phyloP scores from a whole-genome alignment of 2,329 filamentous ascomycete genomes.

The Pseudogymnoascus sp. region DNA sequence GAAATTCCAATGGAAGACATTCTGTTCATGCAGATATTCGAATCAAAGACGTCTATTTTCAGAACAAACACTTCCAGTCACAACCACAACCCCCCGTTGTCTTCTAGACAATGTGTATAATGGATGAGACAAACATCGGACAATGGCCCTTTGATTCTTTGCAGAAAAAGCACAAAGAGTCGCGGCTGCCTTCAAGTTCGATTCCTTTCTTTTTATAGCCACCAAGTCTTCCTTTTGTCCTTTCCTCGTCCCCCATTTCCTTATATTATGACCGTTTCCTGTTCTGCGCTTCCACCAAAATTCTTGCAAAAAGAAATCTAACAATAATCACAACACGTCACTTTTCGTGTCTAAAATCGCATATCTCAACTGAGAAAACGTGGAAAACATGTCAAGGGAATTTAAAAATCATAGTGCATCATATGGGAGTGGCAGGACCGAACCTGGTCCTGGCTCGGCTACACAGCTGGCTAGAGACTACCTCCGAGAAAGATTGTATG shows the following conservation, averaged over 20 bases:
- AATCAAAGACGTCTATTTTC: not conserved
- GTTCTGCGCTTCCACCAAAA: not conserved
- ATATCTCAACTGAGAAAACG: not conserved
- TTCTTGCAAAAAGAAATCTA: not conserved
- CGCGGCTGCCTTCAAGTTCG: not conserved
- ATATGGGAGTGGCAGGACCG: not conserved
- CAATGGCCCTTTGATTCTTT: not conserved
- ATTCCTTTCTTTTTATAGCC: not conserved
- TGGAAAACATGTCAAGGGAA: not conserved
- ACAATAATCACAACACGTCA: not conserved
- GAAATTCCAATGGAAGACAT: not conserved
- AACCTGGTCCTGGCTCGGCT: not conserved
- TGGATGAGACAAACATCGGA: not conserved
- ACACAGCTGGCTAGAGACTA: not conserved
- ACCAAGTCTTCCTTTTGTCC: not conserved
- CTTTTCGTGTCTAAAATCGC: not conserved
- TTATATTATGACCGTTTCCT: not conserved
- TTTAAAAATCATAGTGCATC: not conserved
- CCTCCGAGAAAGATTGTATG: not conserved
- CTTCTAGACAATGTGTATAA: not conserved
- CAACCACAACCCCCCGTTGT: not conserved
- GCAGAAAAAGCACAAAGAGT: not conserved
- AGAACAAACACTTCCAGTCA: not conserved
- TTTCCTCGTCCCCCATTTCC: not conserved
- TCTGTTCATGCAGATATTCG: not conserved